Evolutionary conservation across 2,329 filamentous ascomycete species (phyloP).

Genomic region (Paecilomyces formosus): DNA sequence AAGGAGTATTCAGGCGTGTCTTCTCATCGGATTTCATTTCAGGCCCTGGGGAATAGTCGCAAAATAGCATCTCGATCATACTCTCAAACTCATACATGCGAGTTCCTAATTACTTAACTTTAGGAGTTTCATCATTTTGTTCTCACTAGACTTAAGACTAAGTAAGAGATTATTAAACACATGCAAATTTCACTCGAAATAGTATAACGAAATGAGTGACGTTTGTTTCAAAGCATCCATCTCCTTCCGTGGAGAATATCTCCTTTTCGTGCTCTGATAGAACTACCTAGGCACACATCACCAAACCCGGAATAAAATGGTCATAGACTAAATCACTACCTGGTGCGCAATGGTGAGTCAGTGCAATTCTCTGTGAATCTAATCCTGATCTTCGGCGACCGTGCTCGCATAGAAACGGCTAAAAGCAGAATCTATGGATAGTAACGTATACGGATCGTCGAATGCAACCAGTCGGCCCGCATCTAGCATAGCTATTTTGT

Average conservation of each 20-base stretch:
- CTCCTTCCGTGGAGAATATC: not conserved
- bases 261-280: not conserved
- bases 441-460: conserved; percentile 29
- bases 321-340: too few species aligned
- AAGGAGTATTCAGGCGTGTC: not conserved
- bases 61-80: not conserved
- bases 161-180: not conserved
- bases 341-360: not conserved
- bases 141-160: not conserved
- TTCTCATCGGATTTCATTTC: not conserved
- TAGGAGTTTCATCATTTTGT: not conserved
- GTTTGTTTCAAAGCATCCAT: not conserved
- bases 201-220: not conserved
- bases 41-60: not conserved
- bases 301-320: not conserved
- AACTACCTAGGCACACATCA: not conserved
- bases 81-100: not conserved
- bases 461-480: conserved; percentile 27
- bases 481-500: conserved; percentile 30
- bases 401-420: conserved; percentile 20
- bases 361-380: not conserved
- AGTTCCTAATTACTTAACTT: not conserved
- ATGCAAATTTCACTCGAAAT: not conserved
- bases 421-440: conserved; percentile 29
- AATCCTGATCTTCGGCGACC: not conserved